Conservation (phyloP, 2,329 filamentous ascomycete genomes). For the Biscogniauxia mediterranea region DNA sequence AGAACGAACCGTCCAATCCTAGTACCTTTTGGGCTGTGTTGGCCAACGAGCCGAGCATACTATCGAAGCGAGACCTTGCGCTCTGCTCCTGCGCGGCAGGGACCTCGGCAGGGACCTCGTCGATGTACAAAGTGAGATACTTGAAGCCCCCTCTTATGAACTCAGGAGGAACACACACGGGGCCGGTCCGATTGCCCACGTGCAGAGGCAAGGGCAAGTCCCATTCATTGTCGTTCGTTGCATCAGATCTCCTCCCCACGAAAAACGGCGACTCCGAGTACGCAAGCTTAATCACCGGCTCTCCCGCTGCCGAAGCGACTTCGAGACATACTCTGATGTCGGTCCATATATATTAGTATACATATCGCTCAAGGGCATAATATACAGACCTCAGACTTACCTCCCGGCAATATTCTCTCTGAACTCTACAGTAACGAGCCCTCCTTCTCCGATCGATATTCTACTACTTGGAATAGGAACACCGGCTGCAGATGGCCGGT, state of each 20-base stretch:
- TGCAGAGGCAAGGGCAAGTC: slow-evolving; percentile 33
- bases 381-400: slow-evolving; percentile 23
- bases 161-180: slow-evolving; percentile 34
- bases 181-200: slow-evolving; percentile 28
- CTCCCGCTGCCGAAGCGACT: slow-evolving; percentile 27
- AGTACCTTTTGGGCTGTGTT: slow-evolving; percentile 20
- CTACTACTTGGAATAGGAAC: slow-evolving; percentile 7
- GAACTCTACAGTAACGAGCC: slow-evolving; percentile 39
- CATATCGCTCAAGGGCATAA: not conserved
- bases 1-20: not conserved
- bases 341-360: not conserved
- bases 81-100: slow-evolving; percentile 14
- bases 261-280: slow-evolving; percentile 39
- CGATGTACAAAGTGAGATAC: slow-evolving; percentile 38
- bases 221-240: slow-evolving; percentile 33
- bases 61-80: slow-evolving; percentile 19
- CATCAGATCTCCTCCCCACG: slow-evolving; percentile 33
- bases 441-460: slow-evolving; percentile 32
- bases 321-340: slow-evolving; percentile 35
- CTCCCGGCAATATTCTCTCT: slow-evolving; percentile 40
- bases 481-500: not conserved
- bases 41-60: not conserved
- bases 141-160: slow-evolving; percentile 40
- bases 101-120: slow-evolving; percentile 19
- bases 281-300: slow-evolving; percentile 34